These are phyloP conservation scores for Macrophomina phaseolina DNA, from an alignment of 2,329 filamentous ascomycete genomes.

Conservation along the genomic window DNA sequence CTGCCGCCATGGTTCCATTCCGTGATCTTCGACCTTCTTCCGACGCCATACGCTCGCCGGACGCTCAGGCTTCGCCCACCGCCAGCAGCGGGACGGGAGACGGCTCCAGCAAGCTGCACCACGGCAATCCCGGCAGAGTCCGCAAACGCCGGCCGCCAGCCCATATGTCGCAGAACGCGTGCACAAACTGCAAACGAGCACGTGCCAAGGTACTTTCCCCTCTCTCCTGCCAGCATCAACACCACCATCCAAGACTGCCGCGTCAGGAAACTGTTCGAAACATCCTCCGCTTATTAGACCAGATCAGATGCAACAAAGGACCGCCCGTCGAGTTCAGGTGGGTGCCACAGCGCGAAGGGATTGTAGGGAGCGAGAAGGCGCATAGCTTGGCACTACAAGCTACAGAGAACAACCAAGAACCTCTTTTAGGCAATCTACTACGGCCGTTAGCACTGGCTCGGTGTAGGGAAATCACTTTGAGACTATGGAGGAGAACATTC, in stretches of 20 bases:
- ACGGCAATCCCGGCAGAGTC: conserved; percentile 15
- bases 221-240: background rate
- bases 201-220: conserved; percentile 34
- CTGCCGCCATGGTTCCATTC: conserved; percentile 30
- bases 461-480: too few relatives aligned
- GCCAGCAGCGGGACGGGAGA: conserved; percentile 21
- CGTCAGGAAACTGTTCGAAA: too few relatives aligned
- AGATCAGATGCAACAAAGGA: too few relatives aligned
- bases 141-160: conserved; percentile 30
- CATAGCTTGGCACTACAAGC: too few relatives aligned
- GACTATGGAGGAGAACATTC: too few relatives aligned
- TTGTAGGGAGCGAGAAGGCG: too few relatives aligned
- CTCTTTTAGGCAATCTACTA: too few relatives aligned
- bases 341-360: too few relatives aligned
- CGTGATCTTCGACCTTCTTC: conserved; percentile 30
- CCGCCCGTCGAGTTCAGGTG: too few relatives aligned
- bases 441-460: too few relatives aligned
- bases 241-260: background rate
- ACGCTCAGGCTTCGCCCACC: conserved; percentile 20
- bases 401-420: too few relatives aligned
- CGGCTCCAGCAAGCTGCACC: conserved; percentile 6
- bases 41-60: conserved; percentile 16
- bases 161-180: conserved; percentile 38
- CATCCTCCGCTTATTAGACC: too few relatives aligned
- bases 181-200: conserved; percentile 38